Base-by-base conservation (phyloP, 169 alveolate species). In the Cryptosporidium sp. region DNA sequence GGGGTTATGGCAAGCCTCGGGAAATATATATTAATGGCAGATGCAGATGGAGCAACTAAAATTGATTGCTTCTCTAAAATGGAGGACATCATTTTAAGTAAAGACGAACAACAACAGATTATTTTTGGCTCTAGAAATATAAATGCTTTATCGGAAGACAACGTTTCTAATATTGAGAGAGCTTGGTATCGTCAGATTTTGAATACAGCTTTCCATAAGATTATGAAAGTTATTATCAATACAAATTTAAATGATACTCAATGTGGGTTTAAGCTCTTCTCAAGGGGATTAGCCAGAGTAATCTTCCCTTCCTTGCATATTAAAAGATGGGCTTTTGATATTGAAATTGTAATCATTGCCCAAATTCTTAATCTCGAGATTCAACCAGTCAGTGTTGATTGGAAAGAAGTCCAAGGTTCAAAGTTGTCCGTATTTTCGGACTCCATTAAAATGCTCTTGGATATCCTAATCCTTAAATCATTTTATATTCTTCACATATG, bases 311-410 rank as follows among this genome's bases (percentile, higher is more conserved):
- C 93, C 37, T 65, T 92, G 39, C 97, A 96, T 87, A 87, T 94
- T 70, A 95, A 93, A 58, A 93, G 98, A 89, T 96, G 98, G 98
- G 97, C 98, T 42, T 96, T 96, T 91, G 97, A 96, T 92, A 95
- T 95, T 33, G 98, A 96, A 52, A 51, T 96, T 68, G 85, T 96
- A 33, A 87, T 93, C 86, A 87, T 96, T 48, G 85, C 94, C 37
- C 91, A 89, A 33, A 75, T 91, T 39, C 70, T 91, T 37, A 87
- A 93, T 58, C 89, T 94, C n/a, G 91, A 94, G 39, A 87, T 94
- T 35, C 86, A 86, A 52, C 95, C 95, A 91, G 93, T 94, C 6
- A 94, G 96, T 3, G 97, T 96, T n/a, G 92, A 91, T 61, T 96
- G 97, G 97, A 75, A 85, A 70, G 98, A 96, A 69, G 85, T 92